Percentiles rank a stretch among this genome's conserved stretches.
Conservation (phyloP, 768 basidiomycete species). For the Termitomyces sp. region DNA sequence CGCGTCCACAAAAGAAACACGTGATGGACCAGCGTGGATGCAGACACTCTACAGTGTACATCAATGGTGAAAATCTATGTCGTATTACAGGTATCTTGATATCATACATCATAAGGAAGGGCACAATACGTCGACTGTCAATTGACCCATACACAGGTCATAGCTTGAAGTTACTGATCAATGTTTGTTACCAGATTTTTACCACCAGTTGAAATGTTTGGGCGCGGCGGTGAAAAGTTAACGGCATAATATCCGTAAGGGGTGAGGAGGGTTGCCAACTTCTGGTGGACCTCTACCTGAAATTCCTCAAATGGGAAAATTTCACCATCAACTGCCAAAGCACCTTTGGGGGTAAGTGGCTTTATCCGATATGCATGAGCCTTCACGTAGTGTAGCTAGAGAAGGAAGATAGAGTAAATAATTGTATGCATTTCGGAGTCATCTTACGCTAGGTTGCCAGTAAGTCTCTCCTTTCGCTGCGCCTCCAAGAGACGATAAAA, state of each 20-base stretch:
- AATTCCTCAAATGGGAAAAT: slow-evolving; percentile 69
- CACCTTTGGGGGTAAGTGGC: slow-evolving; percentile 50
- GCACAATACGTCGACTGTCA: background rate
- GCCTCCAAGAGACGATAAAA: slow-evolving; percentile 54
- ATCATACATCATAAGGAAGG: background rate
- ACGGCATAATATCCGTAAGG: slow-evolving; percentile 58
- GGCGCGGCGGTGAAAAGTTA: slow-evolving; percentile 36
- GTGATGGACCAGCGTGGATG: background rate
- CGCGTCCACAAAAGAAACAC: background rate
- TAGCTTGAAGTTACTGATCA: background rate
- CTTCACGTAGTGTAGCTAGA: slow-evolving; percentile 69
- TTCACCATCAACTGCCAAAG: slow-evolving; percentile 78
- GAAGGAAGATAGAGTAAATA: slow-evolving; percentile 10
- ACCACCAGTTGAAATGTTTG: background rate
- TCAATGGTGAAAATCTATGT: background rate
- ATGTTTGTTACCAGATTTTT: slow-evolving; percentile 4
- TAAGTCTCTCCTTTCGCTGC: slow-evolving; percentile 59
- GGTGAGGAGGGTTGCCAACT: slow-evolving; percentile 64
- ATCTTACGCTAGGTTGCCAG: slow-evolving; percentile 59
- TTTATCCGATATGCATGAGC: slow-evolving; percentile 71
- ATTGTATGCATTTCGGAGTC: background rate
- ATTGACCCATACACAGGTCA: background rate
- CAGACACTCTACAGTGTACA: too few relatives aligned
- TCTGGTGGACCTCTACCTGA: slow-evolving; percentile 73
- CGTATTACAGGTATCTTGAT: background rate